Base-by-base conservation (phyloP, 768 basidiomycete genomes). In the Hysterangium stoloniferum region DNA sequence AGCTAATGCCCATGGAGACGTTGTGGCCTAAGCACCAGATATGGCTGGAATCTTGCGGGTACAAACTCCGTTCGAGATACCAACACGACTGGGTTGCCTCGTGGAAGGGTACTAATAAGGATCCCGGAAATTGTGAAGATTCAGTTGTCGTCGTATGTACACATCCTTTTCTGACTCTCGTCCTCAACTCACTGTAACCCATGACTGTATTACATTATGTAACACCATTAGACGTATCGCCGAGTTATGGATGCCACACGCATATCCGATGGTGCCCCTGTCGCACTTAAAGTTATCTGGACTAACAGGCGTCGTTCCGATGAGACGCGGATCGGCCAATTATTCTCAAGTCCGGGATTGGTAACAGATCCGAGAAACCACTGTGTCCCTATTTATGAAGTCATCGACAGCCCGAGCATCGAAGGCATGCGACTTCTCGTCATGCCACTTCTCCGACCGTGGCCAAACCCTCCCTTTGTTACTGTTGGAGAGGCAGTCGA, bases 61-160 rank as follows among this genome's bases (percentile, higher is more conserved):
- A 70, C 50, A 41, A 55, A 8, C 60, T 72, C 4, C 64, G 65
- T 2, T 57, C 64, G 1, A 59, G 71, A 1, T 70, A 64, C 46
- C 42, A 22, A 32, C 68, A 61, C 0, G 61, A 58, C 25, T 70
- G 68, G 68, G 51, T 57, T 6, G 63, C 66, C 1, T 70, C 67
- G 1, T 71, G 70, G 70, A 34, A 28, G 13, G 17, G 6, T 44
- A 53, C 24, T 12, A 52, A 48, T 6, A 43, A 24, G 5, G n/a
- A 4, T n/a, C 19, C 35, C 1, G 11, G n/a, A 4, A 8, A 49
- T 29, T 52, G 19, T 28, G 57, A 57, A 25, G 58, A 56, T 43
- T 25, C n/a, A n/a, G n/a, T 15, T 17, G 17, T 34, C 24, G 13
- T 28, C 12, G 19, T 27, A 25, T 4, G n/a, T 43, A 20, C 19